Base-by-base conservation (phyloP, 2,329 filamentous ascomycete species). In the Neoascochyta sp. region DNA sequence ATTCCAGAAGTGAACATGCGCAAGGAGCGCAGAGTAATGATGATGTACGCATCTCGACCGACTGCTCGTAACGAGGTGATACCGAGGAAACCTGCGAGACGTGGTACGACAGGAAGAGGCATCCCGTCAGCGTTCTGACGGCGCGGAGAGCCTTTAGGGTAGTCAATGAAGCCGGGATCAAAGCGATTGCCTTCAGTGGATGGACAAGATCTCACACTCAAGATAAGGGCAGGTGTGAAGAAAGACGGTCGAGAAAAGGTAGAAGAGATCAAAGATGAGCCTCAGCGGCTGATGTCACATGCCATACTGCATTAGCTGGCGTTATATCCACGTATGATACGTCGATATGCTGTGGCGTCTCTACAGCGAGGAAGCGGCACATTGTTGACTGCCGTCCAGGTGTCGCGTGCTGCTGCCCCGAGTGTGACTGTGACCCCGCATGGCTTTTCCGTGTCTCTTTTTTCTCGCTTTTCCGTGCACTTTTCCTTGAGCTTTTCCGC, bases 21-120 rank as follows among this genome's bases (percentile, higher is more conserved):
- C 16, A 57, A 26, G 10, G 46, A 54, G 17, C 57, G 54, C 15
- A 60, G 39, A 4, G 39, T 43, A 42, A 80, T 78, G 27, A 65
- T 57, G 24, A 64, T 47, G 34, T 62, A 61, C 11, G 57, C 59
- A 53, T 63, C 60, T 23, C 43, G 39, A 37, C 58, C 58, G 7
- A 54, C 57, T n/a, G 47, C 46, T 24, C 47, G 45, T 24, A 62
- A 39, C 11, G 57, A 58, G 15, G 45, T 43, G 14, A 60, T 31
- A 11, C 60, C 60, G 16, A 63, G 49, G 24, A 60, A 62, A 9
- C 29, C 23, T 16, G 52, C 28, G 20, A 57, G 35, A 17, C 49
- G 50, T 10, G 43, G 39, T 24, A 53, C 16, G 19, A 52, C 22
- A 7, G 44, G 23, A 17, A 36, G 36, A 14, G 44, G 32, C 50